These are phyloP conservation scores for Hymenoscyphus occultus DNA, from an alignment of 2,329 filamentous ascomycete genomes.

Conservation along the genomic window DNA sequence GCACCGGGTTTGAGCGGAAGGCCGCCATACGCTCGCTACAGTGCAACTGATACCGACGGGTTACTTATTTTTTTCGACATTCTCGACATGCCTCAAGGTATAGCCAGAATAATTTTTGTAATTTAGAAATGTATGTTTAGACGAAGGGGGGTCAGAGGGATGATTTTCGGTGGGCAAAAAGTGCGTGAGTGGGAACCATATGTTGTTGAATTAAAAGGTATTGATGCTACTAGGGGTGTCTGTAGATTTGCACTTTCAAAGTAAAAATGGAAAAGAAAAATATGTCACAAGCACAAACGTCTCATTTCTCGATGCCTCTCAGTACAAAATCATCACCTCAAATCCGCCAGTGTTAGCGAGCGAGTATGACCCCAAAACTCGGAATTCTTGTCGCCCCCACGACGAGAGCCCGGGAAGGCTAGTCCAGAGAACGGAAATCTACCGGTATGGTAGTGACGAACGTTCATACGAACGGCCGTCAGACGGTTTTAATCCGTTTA, in stretches of 20 bases:
- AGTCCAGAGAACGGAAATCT: neutral
- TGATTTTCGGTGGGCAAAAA: neutral
- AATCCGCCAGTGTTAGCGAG: neutral
- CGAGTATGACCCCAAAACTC: neutral
- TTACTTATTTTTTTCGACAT: neutral
- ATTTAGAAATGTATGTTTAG: constrained; percentile 14
- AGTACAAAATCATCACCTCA: neutral
- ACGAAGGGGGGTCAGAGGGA: neutral
- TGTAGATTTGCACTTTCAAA: neutral
- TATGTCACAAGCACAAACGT: neutral
- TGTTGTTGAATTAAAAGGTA: neutral
- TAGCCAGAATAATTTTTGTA: constrained; percentile 5
- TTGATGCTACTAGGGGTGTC: neutral
- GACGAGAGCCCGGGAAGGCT: neutral
- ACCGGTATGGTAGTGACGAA: neutral
- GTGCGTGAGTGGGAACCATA: neutral
- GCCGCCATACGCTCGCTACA: neutral
- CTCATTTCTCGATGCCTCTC: neutral
- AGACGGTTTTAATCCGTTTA: neutral
- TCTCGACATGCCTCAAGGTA: neutral
- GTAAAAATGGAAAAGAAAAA: neutral
- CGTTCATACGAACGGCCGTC: neutral
- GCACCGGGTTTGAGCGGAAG: neutral
- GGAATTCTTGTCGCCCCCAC: neutral
- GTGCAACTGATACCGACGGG: neutral